Percentiles rank a stretch among this genome's conserved stretches.
Evolutionary conservation across 768 basidiomycete species (phyloP).

Genomic region (Phlebiopsis gigantea): DNA sequence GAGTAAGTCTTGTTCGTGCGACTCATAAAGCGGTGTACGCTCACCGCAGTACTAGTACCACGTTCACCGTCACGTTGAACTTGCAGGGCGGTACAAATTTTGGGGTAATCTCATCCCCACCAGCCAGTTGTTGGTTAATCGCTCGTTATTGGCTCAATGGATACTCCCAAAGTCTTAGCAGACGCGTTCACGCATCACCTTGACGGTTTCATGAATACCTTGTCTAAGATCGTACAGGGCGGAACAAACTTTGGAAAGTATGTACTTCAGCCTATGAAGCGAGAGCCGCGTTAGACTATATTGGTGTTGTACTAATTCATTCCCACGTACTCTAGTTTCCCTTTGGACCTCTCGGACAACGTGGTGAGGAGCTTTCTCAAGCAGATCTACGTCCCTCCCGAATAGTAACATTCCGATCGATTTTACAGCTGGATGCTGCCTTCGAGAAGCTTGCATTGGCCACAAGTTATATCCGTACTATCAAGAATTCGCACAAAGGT

Average conservation of each 20-base stretch:
- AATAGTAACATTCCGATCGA: too few species aligned
- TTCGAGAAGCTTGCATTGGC: constrained; percentile 1
- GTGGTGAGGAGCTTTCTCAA: background rate
- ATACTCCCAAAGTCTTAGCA: background rate
- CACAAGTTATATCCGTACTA: constrained; percentile 4
- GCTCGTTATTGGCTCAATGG: background rate
- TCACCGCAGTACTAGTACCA: too few species aligned
- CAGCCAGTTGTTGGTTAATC: too few species aligned
- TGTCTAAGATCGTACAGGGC: constrained; percentile 4
- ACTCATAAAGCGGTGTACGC: too few species aligned
- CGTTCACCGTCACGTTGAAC: too few species aligned
- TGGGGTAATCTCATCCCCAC: background rate
- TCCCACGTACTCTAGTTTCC: background rate
- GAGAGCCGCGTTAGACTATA: too few species aligned
- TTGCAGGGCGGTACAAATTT: too few species aligned
- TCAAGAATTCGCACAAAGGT: background rate
- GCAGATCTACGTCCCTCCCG: background rate
- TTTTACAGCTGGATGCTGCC: background rate
- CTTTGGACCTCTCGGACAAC: background rate
- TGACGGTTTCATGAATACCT: background rate
- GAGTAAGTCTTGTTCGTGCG: background rate
- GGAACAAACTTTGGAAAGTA: constrained; percentile 8
- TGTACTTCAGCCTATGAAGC: background rate
- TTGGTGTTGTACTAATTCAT: background rate
- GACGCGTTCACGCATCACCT: constrained; percentile 1